These are phyloP conservation scores for Rosa lucieae DNA, from an alignment of 306 rosid genomes.

Conservation along the genomic window DNA sequence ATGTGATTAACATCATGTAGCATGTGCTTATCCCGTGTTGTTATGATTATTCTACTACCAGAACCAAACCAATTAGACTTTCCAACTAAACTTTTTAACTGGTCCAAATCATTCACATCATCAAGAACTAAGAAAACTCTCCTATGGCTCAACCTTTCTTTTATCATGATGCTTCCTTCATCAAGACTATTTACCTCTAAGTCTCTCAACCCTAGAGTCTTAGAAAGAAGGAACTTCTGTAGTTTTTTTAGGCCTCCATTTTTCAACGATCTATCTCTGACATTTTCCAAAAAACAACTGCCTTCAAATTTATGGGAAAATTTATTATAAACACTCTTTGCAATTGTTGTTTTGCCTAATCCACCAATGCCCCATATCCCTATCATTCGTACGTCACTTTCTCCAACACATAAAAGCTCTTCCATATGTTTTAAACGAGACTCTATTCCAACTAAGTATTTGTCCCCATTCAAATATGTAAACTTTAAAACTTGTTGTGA, in stretches of 20 bases:
- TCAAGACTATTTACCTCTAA: not conserved
- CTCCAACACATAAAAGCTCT: not conserved
- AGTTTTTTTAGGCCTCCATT: not conserved
- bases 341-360: not conserved
- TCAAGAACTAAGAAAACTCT: slow-evolving; percentile 11
- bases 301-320: not conserved
- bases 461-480: not conserved
- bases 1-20: not conserved
- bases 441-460: not conserved
- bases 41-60: slow-evolving; percentile 11
- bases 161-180: not conserved
- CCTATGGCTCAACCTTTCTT: not conserved
- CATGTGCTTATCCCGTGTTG: not conserved
- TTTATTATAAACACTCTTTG: not conserved
- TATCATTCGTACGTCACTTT: not conserved
- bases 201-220: not conserved
- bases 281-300: not conserved
- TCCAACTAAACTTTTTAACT: not conserved
- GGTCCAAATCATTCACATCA: not conserved
- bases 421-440: not conserved
- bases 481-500: not conserved
- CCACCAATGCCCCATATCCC: not conserved
- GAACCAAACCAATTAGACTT: not conserved
- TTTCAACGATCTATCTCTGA: not conserved
- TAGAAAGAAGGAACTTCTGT: not conserved